Conservation (phyloP, 2,329 filamentous ascomycete species). For the Cladosporium sp. region DNA sequence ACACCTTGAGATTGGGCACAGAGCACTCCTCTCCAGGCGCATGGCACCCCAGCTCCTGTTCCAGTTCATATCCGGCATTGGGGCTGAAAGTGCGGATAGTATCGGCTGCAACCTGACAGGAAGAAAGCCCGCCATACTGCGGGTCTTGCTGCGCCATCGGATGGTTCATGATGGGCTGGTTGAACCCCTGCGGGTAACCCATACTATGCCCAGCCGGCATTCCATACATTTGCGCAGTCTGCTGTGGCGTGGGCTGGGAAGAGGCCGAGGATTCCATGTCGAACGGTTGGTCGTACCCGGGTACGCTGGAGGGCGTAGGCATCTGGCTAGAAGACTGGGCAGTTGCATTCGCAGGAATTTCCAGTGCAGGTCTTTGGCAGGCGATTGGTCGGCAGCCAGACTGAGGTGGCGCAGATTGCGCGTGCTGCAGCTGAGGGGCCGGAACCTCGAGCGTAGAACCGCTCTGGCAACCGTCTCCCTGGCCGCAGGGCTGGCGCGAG, state of each 20-base stretch:
- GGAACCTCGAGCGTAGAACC: not conserved
- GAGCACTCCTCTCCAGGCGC: slow-evolving; percentile 34
- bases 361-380: not conserved
- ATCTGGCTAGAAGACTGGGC: slow-evolving; percentile 1
- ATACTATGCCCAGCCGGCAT: not conserved
- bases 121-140: slow-evolving; percentile 17
- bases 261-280: not conserved
- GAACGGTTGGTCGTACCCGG: not conserved
- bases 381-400: not conserved
- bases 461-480: slow-evolving; percentile 2
- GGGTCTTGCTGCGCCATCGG: not conserved
- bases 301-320: not conserved
- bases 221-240: not conserved
- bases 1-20: slow-evolving; percentile 39
- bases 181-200: not conserved
- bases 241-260: not conserved
- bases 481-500: slow-evolving; percentile 10
- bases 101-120: slow-evolving; percentile 38
- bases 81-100: slow-evolving; percentile 41
- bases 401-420: not conserved
- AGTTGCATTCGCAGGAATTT: not conserved
- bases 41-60: slow-evolving; percentile 36
- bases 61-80: slow-evolving; percentile 33
- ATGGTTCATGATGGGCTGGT: slow-evolving; percentile 1
- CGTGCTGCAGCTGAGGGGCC: not conserved